These are phyloP conservation scores for Vigna hirtella DNA, from an alignment of 306 rosid species.

Conservation along the genomic window DNA sequence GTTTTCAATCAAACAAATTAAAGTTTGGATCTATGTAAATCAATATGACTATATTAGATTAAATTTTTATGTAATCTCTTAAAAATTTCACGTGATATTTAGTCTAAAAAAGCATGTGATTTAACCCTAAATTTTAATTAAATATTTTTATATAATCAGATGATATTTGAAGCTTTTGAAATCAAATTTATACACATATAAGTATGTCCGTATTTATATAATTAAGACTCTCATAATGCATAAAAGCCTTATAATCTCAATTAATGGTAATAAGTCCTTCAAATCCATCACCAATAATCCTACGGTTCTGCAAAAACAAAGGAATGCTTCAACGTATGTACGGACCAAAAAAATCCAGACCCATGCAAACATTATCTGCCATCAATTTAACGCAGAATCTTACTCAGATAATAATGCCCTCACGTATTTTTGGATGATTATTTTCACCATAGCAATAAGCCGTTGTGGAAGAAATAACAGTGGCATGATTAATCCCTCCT, in stretches of 20 bases:
- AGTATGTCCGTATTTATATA: background rate
- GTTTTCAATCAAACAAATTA: too few species aligned
- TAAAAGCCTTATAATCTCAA: background rate
- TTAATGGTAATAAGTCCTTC: conserved; percentile 12
- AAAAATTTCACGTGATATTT: background rate
- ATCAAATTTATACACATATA: too few species aligned
- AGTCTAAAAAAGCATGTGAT: background rate
- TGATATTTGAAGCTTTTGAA: too few species aligned
- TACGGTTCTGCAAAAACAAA: conserved; percentile 33
- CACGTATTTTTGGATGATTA: conserved; percentile 31
- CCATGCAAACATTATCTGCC: conserved; percentile 34
- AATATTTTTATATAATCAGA: background rate
- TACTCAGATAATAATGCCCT: background rate
- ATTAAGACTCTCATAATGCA: background rate
- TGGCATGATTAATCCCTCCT: conserved; percentile 14
- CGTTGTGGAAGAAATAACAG: conserved; percentile 6
- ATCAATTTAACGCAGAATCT: background rate
- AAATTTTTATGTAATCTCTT: background rate
- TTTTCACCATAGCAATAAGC: conserved; percentile 22
- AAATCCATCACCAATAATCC: conserved; percentile 14
- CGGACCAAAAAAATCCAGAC: conserved; percentile 6
- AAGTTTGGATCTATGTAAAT: background rate
- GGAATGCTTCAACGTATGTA: conserved; percentile 18
- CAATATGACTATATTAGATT: background rate
- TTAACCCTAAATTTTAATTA: background rate